phyloP scores from a whole-genome alignment of 371 early-diverging fungal species.

The Saksenaea vasiformis region DNA sequence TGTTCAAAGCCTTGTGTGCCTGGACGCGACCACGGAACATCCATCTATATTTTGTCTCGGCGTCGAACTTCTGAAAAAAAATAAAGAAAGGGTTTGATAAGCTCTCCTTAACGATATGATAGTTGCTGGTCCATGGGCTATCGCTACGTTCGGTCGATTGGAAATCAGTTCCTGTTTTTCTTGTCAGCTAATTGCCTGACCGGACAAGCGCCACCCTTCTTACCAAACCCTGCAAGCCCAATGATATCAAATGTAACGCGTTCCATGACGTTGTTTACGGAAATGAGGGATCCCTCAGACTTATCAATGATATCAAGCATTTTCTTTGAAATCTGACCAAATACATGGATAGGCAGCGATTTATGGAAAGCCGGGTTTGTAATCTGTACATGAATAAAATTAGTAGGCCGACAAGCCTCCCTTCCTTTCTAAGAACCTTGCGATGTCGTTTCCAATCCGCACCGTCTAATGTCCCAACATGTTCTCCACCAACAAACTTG shows the following conservation, averaged over 20 bases:
- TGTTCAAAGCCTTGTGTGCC: slow-evolving; percentile 24
- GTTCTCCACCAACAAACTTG: slow-evolving; percentile 13
- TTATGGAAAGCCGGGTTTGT: slow-evolving; percentile 29
- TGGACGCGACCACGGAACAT: slow-evolving; percentile 32
- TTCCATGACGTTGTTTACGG: background rate
- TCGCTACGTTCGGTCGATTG: slow-evolving; percentile 12
- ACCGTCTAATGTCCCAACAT: slow-evolving; percentile 17
- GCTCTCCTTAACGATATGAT: slow-evolving; percentile 11
- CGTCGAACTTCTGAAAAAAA: slow-evolving; percentile 49
- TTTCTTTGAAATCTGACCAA: slow-evolving; percentile 15
- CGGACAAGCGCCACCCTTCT: background rate
- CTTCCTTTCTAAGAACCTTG: background rate
- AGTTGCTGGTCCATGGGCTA: slow-evolving; percentile 12
- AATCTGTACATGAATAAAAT: slow-evolving; percentile 6
- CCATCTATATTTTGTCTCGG: slow-evolving; percentile 3
- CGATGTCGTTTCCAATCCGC: slow-evolving; percentile 31
- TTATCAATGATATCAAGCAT: slow-evolving; percentile 15
- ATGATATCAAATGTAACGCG: slow-evolving; percentile 2
- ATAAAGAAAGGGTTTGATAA: slow-evolving; percentile 37
- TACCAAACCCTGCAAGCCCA: slow-evolving; percentile 4
- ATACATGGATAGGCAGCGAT: slow-evolving; percentile 27
- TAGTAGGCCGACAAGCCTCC: background rate
- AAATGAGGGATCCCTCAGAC: background rate
- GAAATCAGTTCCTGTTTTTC: slow-evolving; percentile 22
- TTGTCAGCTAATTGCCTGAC: background rate